Conservation (phyloP, 345 rosid genomes). For the Geranium brycei region DNA sequence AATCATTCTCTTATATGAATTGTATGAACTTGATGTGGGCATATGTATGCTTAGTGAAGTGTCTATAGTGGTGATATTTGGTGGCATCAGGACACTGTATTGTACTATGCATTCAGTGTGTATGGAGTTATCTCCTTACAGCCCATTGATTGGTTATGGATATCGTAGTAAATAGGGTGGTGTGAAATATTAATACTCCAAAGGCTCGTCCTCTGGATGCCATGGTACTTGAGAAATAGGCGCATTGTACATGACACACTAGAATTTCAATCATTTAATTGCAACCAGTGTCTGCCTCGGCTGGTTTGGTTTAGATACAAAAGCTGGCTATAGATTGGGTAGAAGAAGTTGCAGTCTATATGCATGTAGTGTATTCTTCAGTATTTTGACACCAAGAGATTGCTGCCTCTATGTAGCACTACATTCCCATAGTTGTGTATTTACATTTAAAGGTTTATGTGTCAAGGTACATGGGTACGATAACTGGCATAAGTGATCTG, state of each 20-base stretch:
- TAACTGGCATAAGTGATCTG: conserved; percentile 48
- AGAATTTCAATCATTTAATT: no score
- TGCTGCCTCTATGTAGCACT: conserved; percentile 3
- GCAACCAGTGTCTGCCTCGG: no score
- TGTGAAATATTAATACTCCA: neutral
- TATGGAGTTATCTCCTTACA: no score
- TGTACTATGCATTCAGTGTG: neutral
- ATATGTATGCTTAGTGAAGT: neutral
- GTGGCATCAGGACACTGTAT: neutral
- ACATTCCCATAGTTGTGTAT: neutral
- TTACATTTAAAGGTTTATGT: conserved; percentile 4
- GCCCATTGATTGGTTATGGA: neutral
- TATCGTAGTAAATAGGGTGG: conserved; percentile 2
- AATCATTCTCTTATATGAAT: conserved; percentile 1
- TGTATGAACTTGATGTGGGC: neutral
- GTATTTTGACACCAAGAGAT: conserved; percentile 2
- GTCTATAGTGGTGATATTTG: neutral
- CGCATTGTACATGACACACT: no score
- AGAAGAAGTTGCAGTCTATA: neutral
- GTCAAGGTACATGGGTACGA: conserved; percentile 66
- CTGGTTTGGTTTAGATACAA: neutral
- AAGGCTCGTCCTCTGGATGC: neutral
- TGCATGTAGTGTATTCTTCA: neutral
- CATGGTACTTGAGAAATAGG: neutral
- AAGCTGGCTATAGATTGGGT: neutral